Conservation (phyloP, 257 asterid species). For the Solanum okadae region DNA sequence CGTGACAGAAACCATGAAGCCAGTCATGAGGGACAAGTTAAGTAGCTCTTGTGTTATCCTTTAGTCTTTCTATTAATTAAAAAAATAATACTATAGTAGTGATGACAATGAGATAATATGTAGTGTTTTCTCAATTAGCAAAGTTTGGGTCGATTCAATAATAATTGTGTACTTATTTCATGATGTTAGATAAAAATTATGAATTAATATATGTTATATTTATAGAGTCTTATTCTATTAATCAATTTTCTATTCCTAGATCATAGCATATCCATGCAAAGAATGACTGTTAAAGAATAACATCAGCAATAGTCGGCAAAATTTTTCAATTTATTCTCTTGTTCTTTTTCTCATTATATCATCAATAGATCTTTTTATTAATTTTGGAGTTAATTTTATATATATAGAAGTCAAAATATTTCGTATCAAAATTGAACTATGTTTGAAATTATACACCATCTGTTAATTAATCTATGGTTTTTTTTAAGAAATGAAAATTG, state of each 20-base stretch:
- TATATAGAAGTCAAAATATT: neutral
- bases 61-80: too few relatives aligned
- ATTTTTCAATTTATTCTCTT: neutral
- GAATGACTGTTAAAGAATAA: neutral
- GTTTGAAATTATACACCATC: too few relatives aligned
- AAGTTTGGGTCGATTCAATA: too few relatives aligned
- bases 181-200: neutral
- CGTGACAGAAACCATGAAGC: neutral
- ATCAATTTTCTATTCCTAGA: neutral
- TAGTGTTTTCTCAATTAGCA: too few relatives aligned
- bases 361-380: neutral
- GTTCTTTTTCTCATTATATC: neutral
- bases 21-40: neutral
- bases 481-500: too few relatives aligned
- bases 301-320: too few relatives aligned
- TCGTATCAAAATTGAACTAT: neutral
- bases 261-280: neutral
- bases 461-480: too few relatives aligned
- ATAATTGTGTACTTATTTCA: too few relatives aligned
- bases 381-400: neutral
- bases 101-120: neutral
- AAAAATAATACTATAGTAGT: too few relatives aligned
- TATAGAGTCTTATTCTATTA: neutral
- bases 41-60: neutral
- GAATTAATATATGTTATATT: neutral